Conservation (phyloP, 352 stramenopile genomes). For the Phytophthora sansomeana region DNA sequence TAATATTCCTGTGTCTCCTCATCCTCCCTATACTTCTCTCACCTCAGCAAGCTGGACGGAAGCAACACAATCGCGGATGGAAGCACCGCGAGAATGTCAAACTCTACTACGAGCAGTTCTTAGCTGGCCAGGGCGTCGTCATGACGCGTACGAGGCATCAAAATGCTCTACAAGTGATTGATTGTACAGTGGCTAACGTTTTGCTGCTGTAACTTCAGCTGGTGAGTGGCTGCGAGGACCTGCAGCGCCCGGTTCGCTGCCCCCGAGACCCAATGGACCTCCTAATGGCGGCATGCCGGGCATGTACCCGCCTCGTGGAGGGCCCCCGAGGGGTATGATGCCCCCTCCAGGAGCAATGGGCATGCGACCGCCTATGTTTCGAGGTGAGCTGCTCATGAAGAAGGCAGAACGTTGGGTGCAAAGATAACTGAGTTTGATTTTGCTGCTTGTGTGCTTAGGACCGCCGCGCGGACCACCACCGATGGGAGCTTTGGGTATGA, state of each 20-base stretch:
- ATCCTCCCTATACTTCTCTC: constrained; percentile 2
- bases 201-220: constrained; percentile 41
- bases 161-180: background rate
- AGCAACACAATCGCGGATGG: constrained; percentile 95
- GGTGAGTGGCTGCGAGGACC: constrained; percentile 76
- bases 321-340: constrained; percentile 80
- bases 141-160: constrained; percentile 70
- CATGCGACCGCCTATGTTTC: constrained; percentile 82
- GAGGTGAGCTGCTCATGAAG: constrained; percentile 34
- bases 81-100: constrained; percentile 96
- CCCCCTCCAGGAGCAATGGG: constrained; percentile 50
- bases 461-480: constrained; percentile 55
- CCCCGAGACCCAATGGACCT: constrained; percentile 50
- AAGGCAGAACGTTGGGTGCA: background rate
- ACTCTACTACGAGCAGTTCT: constrained; percentile 93
- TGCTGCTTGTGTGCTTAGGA: constrained; percentile 31
- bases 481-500: constrained; percentile 53
- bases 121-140: constrained; percentile 75
- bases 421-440: background rate
- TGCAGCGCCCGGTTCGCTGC: constrained; percentile 47
- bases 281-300: constrained; percentile 47
- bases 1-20: constrained; percentile 17
- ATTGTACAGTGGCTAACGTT: background rate
- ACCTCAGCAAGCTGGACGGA: constrained; percentile 87
- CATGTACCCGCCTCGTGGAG: constrained; percentile 73